Evolutionary conservation across 2,329 filamentous ascomycete genomes (phyloP).

Genomic region (Drechslerella dactyloides): DNA sequence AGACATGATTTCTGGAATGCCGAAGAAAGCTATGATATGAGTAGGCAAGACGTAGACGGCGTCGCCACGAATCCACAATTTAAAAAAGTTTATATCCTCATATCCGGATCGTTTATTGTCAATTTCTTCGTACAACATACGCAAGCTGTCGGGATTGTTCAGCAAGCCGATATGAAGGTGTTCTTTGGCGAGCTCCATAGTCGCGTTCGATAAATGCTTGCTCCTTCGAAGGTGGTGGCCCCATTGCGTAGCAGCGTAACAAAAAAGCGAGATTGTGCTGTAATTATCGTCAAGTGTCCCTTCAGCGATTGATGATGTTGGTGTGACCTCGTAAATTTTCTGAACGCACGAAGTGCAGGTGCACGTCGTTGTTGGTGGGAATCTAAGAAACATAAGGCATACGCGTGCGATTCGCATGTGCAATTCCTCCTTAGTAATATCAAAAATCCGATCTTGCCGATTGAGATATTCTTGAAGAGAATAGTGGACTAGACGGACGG

Average conservation of each 20-base stretch:
- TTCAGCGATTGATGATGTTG: too few species aligned
- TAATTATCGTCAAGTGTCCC: background rate
- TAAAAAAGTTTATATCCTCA: too few species aligned
- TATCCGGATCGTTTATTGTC: too few species aligned
- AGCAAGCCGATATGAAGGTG: conserved; percentile 4
- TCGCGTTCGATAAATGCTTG: conserved; percentile 6
- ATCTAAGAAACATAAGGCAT: conserved; percentile 24
- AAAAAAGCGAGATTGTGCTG: conserved; percentile 9
- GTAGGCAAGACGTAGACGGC: too few species aligned
- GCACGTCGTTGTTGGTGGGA: too few species aligned
- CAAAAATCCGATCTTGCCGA: conserved; percentile 12
- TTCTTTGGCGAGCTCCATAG: conserved; percentile 7
- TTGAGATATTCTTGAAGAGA: conserved; percentile 40
- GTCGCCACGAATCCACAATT: too few species aligned
- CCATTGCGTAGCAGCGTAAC: conserved; percentile 22
- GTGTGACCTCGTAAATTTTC: background rate
- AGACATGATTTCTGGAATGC: background rate
- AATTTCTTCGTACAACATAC: too few species aligned
- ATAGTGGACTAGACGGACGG: conserved; percentile 44
- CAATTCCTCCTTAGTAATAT: conserved; percentile 9
- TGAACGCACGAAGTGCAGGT: too few species aligned
- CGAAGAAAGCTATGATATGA: too few species aligned
- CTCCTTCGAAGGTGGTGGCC: conserved; percentile 16
- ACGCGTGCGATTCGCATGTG: conserved; percentile 16
- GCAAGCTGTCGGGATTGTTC: too few species aligned